A percentile compares a stretch with the other conserved stretches of the same genome.
Conservation (phyloP, 208 protist genomes). For the Entamoeba invadens region DNA sequence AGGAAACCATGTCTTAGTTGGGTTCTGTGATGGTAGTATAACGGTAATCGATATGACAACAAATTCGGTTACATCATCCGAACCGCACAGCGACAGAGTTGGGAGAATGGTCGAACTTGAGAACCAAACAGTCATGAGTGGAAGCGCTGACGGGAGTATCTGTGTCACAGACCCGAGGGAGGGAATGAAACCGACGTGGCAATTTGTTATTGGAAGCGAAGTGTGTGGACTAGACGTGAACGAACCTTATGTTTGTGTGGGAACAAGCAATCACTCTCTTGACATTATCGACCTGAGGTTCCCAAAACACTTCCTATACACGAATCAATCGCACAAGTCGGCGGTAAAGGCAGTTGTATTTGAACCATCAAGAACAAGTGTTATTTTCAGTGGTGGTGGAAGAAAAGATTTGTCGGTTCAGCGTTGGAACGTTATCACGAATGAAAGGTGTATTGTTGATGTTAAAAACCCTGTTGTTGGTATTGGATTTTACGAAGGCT, state of each 20-base stretch:
- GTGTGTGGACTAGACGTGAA: not conserved
- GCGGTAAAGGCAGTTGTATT: not conserved
- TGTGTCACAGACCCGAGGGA: not conserved
- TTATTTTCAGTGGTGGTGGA: not conserved
- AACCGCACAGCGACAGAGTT: not conserved
- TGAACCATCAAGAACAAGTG: not conserved
- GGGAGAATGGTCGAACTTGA: not conserved
- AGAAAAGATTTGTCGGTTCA: not conserved
- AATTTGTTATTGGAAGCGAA: not conserved
- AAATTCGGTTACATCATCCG: not conserved
- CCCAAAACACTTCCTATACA: not conserved
- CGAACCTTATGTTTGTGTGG: not conserved
- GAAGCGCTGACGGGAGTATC: not conserved
- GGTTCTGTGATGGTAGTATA: not conserved
- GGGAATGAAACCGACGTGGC: not conserved
- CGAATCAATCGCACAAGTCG: not conserved
- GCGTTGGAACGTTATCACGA: not conserved
- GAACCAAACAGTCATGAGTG: not conserved
- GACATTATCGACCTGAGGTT: not conserved
- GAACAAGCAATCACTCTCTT: not conserved
- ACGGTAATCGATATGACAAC: not conserved
- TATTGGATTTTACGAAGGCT: not conserved
- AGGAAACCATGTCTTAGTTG: not conserved
- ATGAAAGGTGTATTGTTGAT: not conserved
- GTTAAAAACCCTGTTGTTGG: not conserved